Conservation (phyloP, 306 rosid species). For the Cicer yamashitae region DNA sequence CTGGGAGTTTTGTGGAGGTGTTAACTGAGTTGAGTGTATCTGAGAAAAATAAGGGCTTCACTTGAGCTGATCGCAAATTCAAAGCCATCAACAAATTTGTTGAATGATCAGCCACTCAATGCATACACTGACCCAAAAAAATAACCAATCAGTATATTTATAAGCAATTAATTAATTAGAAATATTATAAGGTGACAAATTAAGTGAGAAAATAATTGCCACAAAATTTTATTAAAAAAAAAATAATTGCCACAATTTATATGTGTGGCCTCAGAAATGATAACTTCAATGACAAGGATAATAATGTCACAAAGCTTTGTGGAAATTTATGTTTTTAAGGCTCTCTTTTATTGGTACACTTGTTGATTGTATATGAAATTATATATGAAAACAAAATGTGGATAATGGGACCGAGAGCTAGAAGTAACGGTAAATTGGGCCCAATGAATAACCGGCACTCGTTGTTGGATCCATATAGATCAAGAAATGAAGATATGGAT, state of each 20-base stretch:
- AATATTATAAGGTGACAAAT: not conserved
- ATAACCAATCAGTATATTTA: constrained; percentile 41
- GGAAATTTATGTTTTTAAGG: not conserved
- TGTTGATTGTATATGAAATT: not conserved
- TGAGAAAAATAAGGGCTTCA: constrained; percentile 69
- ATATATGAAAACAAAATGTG: not conserved
- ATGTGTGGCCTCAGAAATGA: constrained; percentile 48
- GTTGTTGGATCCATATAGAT: not conserved
- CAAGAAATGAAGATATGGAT: constrained; percentile 29
- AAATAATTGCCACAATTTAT: constrained; percentile 36
- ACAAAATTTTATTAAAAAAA: constrained; percentile 1
- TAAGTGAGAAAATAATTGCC: constrained; percentile 10
- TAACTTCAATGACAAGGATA: constrained; percentile 25
- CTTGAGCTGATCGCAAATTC: constrained; percentile 74
- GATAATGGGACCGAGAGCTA: not conserved
- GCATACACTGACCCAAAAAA: not conserved
- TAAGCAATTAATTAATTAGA: not conserved
- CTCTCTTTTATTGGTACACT: constrained; percentile 36
- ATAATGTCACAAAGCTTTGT: not conserved
- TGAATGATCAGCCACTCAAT: constrained; percentile 31
- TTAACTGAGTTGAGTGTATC: constrained; percentile 57
- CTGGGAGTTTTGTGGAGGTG: constrained; percentile 64
- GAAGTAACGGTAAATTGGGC: not conserved
- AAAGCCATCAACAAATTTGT: constrained; percentile 60
- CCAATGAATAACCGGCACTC: constrained; percentile 7